Conservation (phyloP, 176 grass and related monocot genomes). For the Lolium rigidum region DNA sequence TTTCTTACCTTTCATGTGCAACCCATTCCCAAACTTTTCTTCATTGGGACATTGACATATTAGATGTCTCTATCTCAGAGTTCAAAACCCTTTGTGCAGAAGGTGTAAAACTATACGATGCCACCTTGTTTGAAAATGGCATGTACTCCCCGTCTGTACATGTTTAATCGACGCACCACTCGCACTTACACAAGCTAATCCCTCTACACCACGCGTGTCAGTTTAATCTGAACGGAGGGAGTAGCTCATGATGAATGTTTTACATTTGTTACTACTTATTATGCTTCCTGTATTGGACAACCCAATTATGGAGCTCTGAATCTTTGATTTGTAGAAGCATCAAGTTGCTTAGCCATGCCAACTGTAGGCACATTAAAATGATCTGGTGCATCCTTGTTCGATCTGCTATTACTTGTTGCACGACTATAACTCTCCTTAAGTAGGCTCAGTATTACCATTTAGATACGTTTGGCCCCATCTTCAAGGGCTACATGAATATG, state of each 20-base stretch:
- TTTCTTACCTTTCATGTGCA: slow-evolving; percentile 47
- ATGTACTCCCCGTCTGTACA: too few relatives aligned
- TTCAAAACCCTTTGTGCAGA: slow-evolving; percentile 73
- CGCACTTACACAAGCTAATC: too few relatives aligned
- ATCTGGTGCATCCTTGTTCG: not conserved
- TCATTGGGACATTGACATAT: slow-evolving; percentile 69
- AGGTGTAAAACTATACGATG: slow-evolving; percentile 50
- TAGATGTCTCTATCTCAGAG: slow-evolving; percentile 70
- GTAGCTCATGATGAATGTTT: slow-evolving; percentile 6
- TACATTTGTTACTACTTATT: not conserved
- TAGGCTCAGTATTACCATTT: too few relatives aligned
- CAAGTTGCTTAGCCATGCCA: not conserved
- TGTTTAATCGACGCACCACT: too few relatives aligned
- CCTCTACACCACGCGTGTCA: too few relatives aligned
- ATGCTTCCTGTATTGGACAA: not conserved
- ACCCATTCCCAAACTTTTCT: slow-evolving; percentile 74
- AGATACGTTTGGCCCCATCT: too few relatives aligned
- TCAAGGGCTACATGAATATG: too few relatives aligned
- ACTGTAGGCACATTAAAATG: slow-evolving; percentile 4
- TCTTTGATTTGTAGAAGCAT: slow-evolving; percentile 32
- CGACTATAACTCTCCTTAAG: too few relatives aligned
- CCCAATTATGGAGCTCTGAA: not conserved
- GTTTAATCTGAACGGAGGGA: too few relatives aligned
- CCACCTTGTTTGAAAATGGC: not conserved
- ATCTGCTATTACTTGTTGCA: too few relatives aligned